These are phyloP conservation scores for Rubia peregrina DNA, from an alignment of 305 asterid species.

Conservation along the genomic window DNA sequence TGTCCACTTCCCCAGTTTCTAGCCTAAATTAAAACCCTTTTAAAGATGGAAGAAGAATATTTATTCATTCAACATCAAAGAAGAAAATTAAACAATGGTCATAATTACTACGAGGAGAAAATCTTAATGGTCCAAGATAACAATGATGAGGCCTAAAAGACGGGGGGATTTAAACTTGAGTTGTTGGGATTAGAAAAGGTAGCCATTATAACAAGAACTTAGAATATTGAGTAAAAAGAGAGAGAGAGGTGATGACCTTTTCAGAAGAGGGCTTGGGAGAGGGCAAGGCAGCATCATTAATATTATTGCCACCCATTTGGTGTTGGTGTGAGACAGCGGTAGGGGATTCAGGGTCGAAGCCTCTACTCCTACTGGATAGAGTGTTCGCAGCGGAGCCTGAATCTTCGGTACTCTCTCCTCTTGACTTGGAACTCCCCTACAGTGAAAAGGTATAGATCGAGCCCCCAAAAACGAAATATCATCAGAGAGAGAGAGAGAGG, in stretches of 20 bases:
- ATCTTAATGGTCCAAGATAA: constrained; percentile 28
- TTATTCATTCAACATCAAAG: constrained; percentile 14
- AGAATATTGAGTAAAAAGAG: constrained; percentile 25
- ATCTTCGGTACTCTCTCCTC: constrained; percentile 59
- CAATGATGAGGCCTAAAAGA: constrained; percentile 25
- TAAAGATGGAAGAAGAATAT: constrained; percentile 23
- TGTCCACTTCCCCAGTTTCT: background rate
- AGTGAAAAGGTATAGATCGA: background rate
- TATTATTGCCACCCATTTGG: constrained; percentile 31
- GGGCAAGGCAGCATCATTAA: constrained; percentile 12
- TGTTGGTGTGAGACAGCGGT: constrained; percentile 44
- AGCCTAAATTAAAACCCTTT: background rate
- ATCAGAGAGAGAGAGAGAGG: too few species aligned
- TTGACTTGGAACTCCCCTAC: constrained; percentile 76
- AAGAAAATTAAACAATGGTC: background rate
- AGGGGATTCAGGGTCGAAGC: constrained; percentile 55
- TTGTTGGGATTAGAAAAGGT: constrained; percentile 51
- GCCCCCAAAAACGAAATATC: background rate
- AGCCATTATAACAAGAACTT: constrained; percentile 30
- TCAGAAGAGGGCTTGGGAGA: constrained; percentile 41
- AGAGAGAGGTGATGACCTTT: constrained; percentile 38
- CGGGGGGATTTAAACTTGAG: constrained; percentile 29
- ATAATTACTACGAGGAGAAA: background rate
- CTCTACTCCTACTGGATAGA: constrained; percentile 35
- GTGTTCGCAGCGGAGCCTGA: constrained; percentile 64